Evolutionary conservation across 2,329 filamentous ascomycete species (phyloP), one percentile per base, ranked within the genome.

Genomic region (Neopestalotiopsis clavispora): DNA sequence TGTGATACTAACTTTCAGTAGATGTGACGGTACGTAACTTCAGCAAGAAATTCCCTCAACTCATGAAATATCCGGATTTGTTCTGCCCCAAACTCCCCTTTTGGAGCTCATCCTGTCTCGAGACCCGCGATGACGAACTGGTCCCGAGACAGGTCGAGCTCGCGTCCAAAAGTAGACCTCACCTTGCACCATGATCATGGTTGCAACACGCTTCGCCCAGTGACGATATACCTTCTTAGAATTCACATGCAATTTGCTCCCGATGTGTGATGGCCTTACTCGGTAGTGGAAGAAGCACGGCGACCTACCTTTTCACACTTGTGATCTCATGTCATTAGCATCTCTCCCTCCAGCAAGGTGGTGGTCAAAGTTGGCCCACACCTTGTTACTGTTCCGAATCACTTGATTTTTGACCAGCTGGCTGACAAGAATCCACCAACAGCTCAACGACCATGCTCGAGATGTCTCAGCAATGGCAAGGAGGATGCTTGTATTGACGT

Each of bases 401-500:
- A 10, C 45, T 52, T 52, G 45, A 52, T n/a, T 17, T 30, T 40
- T 57, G 13, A 13, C 23, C 28, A 32, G 17, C 20, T 65, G n/a
- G 56, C 34, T 65, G 75, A 85, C 79, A 58, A 58, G 70, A 58
- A 66, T 69, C 34, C 69, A 61, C 56, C 65, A 72, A 76, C 76
- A 92, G 90, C 92, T 65, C 91, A 94, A 79, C 87, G 93, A 68
- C 93, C 93, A 34, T 96, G 93, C 77, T 91, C 91, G 34, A 88
- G 93, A 77, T 96, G 93, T 77, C 83, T 92, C 42, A 89, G 89
- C 74, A 94, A 93, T 76, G 92, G 92, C 70, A 96, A 95, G 75
- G 86, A 95, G 84, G 92, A 94, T 69, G 86, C 90, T 7, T 96
- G 93, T 77, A 85, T 94, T 74, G 93, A 96, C 79, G 93, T 96